Evolutionary conservation across 441 rosid genomes (phyloP).

Genomic region (Kokia cookei): DNA sequence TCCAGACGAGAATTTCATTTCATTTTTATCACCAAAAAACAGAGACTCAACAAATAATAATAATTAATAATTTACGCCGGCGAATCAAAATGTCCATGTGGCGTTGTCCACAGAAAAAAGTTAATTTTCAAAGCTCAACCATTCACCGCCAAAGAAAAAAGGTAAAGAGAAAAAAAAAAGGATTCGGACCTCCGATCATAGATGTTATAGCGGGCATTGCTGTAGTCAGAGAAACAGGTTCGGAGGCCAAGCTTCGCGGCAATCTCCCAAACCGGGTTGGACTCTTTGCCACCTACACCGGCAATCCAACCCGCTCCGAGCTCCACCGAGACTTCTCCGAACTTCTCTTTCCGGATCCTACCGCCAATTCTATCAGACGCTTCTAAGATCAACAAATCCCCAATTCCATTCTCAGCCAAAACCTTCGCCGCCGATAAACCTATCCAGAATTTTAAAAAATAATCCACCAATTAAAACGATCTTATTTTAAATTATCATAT

Average conservation of each 20-base stretch:
- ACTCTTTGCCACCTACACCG: constrained; percentile 86
- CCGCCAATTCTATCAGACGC: constrained; percentile 97
- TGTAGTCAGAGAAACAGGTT: constrained; percentile 86
- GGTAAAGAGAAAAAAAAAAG: background rate
- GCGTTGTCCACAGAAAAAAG: background rate
- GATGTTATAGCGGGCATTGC: constrained; percentile 93
- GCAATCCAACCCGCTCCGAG: constrained; percentile 99
- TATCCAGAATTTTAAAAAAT: constrained; percentile 10
- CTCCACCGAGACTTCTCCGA: constrained; percentile 88
- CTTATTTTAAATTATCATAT: background rate
- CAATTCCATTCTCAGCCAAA: constrained; percentile 77
- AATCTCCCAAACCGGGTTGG: constrained; percentile 92
- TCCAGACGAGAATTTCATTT: background rate
- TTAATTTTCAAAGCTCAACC: background rate
- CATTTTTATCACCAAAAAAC: background rate
- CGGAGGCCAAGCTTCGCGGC: constrained; percentile 62
- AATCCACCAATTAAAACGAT: background rate
- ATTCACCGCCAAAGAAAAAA: background rate
- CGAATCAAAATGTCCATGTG: background rate
- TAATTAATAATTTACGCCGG: background rate
- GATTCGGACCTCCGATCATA: constrained; percentile 71
- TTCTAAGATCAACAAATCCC: constrained; percentile 70
- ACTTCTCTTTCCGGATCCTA: constrained; percentile 65
- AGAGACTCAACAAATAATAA: background rate
- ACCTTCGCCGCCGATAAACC: constrained; percentile 87